phyloP scores from a whole-genome alignment of 2,329 filamentous ascomycete species.

The Neofusicoccum kwambonambiense region DNA sequence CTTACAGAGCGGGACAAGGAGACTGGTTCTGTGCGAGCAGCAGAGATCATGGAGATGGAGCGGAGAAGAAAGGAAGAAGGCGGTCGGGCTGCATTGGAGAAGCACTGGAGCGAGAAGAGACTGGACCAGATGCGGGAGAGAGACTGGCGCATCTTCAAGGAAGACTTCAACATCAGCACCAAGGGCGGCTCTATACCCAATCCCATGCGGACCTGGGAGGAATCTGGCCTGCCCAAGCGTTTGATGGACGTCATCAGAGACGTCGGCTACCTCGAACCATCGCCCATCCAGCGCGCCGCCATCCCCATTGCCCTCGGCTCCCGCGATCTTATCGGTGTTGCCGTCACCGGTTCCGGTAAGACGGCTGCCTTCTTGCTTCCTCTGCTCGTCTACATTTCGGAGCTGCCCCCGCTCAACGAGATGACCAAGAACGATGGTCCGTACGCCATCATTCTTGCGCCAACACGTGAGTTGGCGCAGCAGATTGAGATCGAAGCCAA shows the following conservation, averaged over 20 bases:
- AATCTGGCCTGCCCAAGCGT: slow-evolving; percentile 74
- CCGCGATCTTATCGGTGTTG: slow-evolving; percentile 95
- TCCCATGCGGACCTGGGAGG: slow-evolving; percentile 91
- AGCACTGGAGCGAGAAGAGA: slow-evolving; percentile 94
- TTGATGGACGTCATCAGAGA: slow-evolving; percentile 78
- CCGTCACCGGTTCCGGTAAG: slow-evolving; percentile 97
- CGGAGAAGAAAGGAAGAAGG: slow-evolving; percentile 71
- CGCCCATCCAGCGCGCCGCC: slow-evolving; percentile 86
- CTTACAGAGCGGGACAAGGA: slow-evolving; percentile 74
- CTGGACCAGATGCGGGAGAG: slow-evolving; percentile 92
- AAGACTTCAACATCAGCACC: slow-evolving; percentile 94
- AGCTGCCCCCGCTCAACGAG: slow-evolving; percentile 81
- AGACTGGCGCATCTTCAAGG: slow-evolving; percentile 99
- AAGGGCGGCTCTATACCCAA: slow-evolving; percentile 92
- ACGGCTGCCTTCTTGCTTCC: slow-evolving; percentile 93
- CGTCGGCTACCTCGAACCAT: slow-evolving; percentile 89
- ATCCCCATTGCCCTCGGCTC: slow-evolving; percentile 93
- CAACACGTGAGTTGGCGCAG: slow-evolving; percentile 94
- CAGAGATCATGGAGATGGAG: slow-evolving; percentile 83
- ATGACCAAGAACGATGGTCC: slow-evolving; percentile 90
- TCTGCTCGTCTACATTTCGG: slow-evolving; percentile 88
- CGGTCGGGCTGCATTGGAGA: slow-evolving; percentile 72
- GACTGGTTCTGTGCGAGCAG: slow-evolving; percentile 72
- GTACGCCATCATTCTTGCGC: slow-evolving; percentile 94
- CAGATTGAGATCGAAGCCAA: slow-evolving; percentile 93